These are phyloP conservation scores for Cornus suecica DNA, from an alignment of 148 eudicot genomes.

Conservation along the genomic window DNA sequence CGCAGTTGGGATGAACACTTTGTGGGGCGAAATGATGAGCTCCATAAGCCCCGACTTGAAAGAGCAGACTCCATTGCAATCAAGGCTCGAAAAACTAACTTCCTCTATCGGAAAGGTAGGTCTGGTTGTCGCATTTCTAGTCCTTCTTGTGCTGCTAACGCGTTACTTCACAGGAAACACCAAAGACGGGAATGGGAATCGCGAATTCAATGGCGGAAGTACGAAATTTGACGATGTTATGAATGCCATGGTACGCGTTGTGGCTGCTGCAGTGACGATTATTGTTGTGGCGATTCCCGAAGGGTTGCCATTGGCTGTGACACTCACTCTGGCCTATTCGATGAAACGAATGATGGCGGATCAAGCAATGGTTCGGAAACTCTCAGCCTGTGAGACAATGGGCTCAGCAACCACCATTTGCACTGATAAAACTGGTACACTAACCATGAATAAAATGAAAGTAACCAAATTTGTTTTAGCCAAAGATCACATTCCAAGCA, in stretches of 20 bases:
- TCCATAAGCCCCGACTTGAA: not conserved
- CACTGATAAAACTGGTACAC: constrained; percentile 1
- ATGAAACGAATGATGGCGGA: constrained; percentile 6
- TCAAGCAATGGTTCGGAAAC: constrained; percentile 6
- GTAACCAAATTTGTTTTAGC: not conserved
- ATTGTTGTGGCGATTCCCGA: not conserved
- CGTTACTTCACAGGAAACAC: constrained; percentile 1
- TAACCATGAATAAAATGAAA: not conserved
- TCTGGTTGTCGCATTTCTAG: not conserved
- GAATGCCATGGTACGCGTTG: not conserved
- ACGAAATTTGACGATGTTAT: not conserved
- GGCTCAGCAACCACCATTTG: constrained; percentile 2
- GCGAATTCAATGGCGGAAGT: not conserved
- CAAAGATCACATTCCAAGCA: not conserved
- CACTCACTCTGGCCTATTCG: constrained; percentile 3
- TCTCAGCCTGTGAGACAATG: not conserved
- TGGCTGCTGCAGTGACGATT: not conserved
- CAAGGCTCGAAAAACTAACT: not conserved
- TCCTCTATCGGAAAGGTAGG: not conserved
- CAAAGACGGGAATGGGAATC: not conserved
- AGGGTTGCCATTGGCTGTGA: constrained; percentile 6
- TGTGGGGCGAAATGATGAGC: constrained; percentile 8
- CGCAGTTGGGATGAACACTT: not conserved
- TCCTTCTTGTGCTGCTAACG: not conserved
- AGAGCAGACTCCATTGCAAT: constrained; percentile 3